Evolutionary conservation across 805 yeast genomes (phyloP).

Genomic region (Candida methanosorbosa): DNA sequence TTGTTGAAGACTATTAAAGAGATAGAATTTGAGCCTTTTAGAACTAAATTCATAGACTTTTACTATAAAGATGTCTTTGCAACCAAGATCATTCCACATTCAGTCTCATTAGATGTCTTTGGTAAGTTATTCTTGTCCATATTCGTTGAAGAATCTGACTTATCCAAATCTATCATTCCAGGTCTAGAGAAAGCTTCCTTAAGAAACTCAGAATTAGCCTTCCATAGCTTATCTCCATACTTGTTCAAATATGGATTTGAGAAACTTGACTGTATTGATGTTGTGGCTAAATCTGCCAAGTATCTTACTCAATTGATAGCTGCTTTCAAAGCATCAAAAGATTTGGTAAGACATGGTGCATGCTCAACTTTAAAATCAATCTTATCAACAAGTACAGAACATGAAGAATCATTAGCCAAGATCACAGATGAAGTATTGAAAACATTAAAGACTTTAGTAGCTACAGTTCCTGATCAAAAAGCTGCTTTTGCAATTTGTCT

Average conservation of each 20-base stretch:
- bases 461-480: conserved; percentile 61
- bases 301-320: conserved; percentile 42
- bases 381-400: conserved; percentile 11
- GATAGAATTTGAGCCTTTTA: too few species aligned
- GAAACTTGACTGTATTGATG: conserved; percentile 29
- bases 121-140: conserved; percentile 6
- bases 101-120: conserved; percentile 11
- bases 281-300: conserved; percentile 29
- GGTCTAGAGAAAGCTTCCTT: conserved; percentile 18
- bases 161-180: conserved; percentile 6
- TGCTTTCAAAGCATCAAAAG: conserved; percentile 65
- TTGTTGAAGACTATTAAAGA: background rate
- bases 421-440: conserved; percentile 48
- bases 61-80: conserved; percentile 28
- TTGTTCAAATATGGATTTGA: conserved; percentile 29
- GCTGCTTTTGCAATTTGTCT: conserved; percentile 40
- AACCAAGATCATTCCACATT: conserved; percentile 17
- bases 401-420: conserved; percentile 20
- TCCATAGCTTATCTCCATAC: conserved; percentile 44
- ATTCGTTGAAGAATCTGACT: conserved; percentile 5
- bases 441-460: conserved; percentile 44
- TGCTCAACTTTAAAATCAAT: conserved; percentile 23
- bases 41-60: conserved; percentile 15
- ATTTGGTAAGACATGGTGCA: conserved; percentile 45
- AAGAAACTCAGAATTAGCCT: conserved; percentile 68